A percentile compares a stretch with the other conserved stretches of the same genome.
phyloP scores from a whole-genome alignment of 2,329 filamentous ascomycete genomes.

The Botryosphaeria dothidea region DNA sequence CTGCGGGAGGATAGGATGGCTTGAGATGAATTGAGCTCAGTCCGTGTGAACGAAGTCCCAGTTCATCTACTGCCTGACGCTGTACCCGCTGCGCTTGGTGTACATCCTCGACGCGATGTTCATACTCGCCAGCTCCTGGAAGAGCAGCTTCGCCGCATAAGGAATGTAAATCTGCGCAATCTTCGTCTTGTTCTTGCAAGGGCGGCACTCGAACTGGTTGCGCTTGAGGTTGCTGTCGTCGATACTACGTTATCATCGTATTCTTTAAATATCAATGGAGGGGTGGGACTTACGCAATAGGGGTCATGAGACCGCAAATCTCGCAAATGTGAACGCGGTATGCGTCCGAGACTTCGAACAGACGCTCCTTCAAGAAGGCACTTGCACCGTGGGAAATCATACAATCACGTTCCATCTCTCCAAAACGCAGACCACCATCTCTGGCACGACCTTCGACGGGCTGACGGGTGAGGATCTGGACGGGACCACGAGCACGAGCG shows the following conservation, averaged over 20 bases:
- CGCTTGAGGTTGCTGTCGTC: constrained; percentile 79
- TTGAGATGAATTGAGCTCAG: too few relatives aligned
- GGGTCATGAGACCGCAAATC: constrained; percentile 98
- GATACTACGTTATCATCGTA: constrained; percentile 25
- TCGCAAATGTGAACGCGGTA: constrained; percentile 98
- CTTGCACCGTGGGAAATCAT: constrained; percentile 99
- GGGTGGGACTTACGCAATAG: constrained; percentile 81
- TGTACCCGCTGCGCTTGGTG: constrained; percentile 77
- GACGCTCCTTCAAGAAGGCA: constrained; percentile 92
- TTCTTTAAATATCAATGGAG: constrained; percentile 23
- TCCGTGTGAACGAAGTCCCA: neutral
- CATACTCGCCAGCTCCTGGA: constrained; percentile 98
- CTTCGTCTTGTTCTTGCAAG: constrained; percentile 98
- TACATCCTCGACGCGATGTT: constrained; percentile 98
- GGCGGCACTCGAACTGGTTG: constrained; percentile 92
- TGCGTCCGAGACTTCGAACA: constrained; percentile 96
- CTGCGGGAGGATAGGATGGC: too few relatives aligned
- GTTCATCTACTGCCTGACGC: constrained; percentile 44
- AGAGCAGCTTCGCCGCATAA: constrained; percentile 95
- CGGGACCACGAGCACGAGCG: constrained; percentile 92
- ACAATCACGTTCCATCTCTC: constrained; percentile 99
- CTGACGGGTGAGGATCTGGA: constrained; percentile 95
- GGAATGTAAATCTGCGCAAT: constrained; percentile 98
- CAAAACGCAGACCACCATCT: constrained; percentile 97
- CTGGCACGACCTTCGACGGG: constrained; percentile 97